phyloP scores from a whole-genome alignment of 2,329 filamentous ascomycete species.

The Fusarium sp. region DNA sequence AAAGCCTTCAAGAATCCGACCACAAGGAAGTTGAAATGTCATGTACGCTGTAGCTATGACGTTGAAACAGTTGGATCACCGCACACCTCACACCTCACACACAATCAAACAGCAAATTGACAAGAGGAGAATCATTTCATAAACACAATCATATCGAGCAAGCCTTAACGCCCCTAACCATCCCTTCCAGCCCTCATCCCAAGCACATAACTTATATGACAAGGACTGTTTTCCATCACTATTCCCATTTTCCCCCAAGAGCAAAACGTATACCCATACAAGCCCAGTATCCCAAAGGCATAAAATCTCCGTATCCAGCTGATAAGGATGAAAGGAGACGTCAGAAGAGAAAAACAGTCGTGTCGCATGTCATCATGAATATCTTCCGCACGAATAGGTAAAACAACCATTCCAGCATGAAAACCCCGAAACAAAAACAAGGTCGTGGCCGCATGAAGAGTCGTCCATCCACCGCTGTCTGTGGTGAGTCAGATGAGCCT shows the following conservation, averaged over 20 bases:
- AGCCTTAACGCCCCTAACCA: conserved; percentile 19
- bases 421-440: conserved; percentile 36
- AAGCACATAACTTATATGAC: conserved; percentile 5
- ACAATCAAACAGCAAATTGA: neutral
- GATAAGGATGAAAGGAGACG: conserved; percentile 15
- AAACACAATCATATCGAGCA: conserved; percentile 17
- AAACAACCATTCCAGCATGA: conserved; percentile 34
- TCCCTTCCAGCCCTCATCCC: neutral
- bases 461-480: conserved; percentile 25
- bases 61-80: neutral
- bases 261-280: conserved; percentile 8
- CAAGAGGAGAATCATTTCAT: conserved; percentile 20
- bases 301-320: conserved; percentile 13
- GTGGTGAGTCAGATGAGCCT: conserved; percentile 3
- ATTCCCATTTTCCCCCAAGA: neutral
- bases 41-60: neutral
- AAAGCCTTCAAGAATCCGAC: neutral
- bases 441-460: conserved; percentile 39
- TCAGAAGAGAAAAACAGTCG: conserved; percentile 33
- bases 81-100: neutral
- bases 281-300: conserved; percentile 12
- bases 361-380: conserved; percentile 45
- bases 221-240: conserved; percentile 18
- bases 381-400: conserved; percentile 37
- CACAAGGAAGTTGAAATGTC: neutral